Evolutionary conservation across 805 yeast species (phyloP).

Genomic region (Ogataea polymorpha): DNA sequence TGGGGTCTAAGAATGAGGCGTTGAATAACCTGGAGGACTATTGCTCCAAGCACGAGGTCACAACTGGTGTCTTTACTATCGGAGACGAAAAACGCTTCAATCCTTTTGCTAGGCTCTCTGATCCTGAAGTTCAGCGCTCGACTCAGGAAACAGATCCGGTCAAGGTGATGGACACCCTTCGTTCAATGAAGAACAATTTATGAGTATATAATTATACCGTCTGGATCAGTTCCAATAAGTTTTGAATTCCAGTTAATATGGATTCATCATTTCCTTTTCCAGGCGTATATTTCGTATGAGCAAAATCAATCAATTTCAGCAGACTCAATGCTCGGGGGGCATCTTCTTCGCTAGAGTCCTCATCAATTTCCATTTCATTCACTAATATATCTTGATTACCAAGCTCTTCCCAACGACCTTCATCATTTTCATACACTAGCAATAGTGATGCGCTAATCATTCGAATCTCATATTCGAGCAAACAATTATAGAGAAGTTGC

Average conservation of each 20-base stretch:
- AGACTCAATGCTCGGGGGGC: conserved; percentile 41
- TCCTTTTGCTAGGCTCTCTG: conserved; percentile 83
- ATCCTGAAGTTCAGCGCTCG: conserved; percentile 56
- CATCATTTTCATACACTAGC: conserved; percentile 70
- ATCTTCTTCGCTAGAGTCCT: conserved; percentile 28
- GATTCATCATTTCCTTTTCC: conserved; percentile 73
- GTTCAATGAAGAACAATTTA: conserved; percentile 35
- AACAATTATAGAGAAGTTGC: conserved; percentile 61
- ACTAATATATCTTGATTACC: conserved; percentile 39
- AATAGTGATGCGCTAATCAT: conserved; percentile 71
- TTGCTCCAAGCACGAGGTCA: conserved; percentile 53
- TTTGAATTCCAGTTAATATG: conserved; percentile 65
- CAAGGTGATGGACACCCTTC: conserved; percentile 67
- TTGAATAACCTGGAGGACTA: conserved; percentile 52
- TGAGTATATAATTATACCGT: conserved; percentile 8
- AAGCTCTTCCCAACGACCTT: conserved; percentile 45
- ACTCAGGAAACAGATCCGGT: conserved; percentile 50
- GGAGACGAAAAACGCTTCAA: conserved; percentile 78
- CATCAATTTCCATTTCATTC: conserved; percentile 28
- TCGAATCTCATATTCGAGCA: conserved; percentile 60
- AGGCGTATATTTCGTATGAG: conserved; percentile 68
- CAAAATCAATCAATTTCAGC: conserved; percentile 80
- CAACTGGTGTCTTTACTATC: conserved; percentile 86
- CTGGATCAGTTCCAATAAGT: conserved; percentile 46
- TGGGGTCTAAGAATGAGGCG: conserved; percentile 46